These are phyloP conservation scores for Austroboletus novae-zelandiae DNA, from an alignment of 1,284 basidiomycete species.

Conservation along the genomic window DNA sequence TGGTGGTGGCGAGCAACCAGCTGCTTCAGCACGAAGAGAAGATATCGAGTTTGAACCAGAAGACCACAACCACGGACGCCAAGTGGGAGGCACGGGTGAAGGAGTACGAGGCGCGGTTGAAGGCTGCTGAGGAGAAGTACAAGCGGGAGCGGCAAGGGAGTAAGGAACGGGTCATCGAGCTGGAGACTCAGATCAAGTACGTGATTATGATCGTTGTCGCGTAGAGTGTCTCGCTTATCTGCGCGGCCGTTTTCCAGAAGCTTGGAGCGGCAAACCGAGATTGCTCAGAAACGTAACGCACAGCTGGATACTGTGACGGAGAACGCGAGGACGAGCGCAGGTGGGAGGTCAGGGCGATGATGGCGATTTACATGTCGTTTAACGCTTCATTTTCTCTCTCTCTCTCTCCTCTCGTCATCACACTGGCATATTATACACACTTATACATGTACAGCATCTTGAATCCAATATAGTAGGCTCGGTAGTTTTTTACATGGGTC, in stretches of 20 bases:
- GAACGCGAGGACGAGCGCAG: conserved; percentile 28
- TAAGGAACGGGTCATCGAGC: conserved; percentile 77
- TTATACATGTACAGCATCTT: background rate
- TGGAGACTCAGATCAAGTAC: conserved; percentile 70
- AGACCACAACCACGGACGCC: conserved; percentile 64
- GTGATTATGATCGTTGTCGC: conserved; percentile 26
- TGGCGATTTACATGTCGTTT: conserved; percentile 1
- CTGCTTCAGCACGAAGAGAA: conserved; percentile 81
- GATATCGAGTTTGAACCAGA: conserved; percentile 69
- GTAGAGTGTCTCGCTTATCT: conserved; percentile 3
- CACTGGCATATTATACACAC: conserved; percentile 10
- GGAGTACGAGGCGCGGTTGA: conserved; percentile 84
- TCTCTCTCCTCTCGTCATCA: background rate
- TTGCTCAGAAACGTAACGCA: conserved; percentile 64
- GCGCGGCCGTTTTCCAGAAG: conserved; percentile 41
- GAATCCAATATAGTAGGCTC: background rate
- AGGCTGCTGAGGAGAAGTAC: conserved; percentile 88
- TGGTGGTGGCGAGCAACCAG: conserved; percentile 81
- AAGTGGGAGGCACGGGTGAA: conserved; percentile 94
- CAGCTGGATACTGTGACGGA: conserved; percentile 70
- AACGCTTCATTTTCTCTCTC: background rate
- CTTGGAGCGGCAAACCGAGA: conserved; percentile 66
- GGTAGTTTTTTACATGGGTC: background rate
- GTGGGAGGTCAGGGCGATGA: conserved; percentile 27
- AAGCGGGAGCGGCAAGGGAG: conserved; percentile 94